These are phyloP conservation scores for Jimgerdemannia flammicorona DNA, from an alignment of 192 early-diverging fungal species.

Conservation along the genomic window DNA sequence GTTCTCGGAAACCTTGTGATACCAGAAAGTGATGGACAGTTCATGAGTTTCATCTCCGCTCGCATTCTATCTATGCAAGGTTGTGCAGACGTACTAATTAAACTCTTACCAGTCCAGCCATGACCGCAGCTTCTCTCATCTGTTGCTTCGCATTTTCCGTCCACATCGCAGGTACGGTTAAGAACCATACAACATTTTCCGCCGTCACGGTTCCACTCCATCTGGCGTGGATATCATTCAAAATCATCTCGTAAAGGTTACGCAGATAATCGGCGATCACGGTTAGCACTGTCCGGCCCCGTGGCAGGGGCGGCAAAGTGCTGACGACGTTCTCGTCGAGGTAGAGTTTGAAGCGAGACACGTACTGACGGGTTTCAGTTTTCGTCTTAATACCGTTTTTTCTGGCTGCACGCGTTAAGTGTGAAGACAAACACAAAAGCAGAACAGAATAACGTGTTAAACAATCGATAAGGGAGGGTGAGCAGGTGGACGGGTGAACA, in stretches of 20 bases:
- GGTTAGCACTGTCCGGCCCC: not conserved
- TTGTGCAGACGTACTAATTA: no score
- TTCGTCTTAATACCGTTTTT: not conserved
- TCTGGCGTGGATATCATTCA: not conserved
- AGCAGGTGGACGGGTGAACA: no score
- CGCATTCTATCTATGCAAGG: no score
- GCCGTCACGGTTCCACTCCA: not conserved
- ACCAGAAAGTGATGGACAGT: no score
- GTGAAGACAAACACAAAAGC: no score
- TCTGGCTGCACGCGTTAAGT: not conserved
- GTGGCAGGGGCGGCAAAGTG: not conserved
- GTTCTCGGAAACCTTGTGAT: no score
- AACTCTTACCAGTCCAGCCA: conserved; percentile 26
- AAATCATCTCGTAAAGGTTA: not conserved
- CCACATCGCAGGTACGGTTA: conserved; percentile 29
- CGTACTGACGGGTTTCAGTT: no score
- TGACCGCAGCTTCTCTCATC: conserved; percentile 26
- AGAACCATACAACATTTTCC: not conserved
- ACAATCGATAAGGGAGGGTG: no score
- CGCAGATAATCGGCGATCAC: conserved; percentile 1
- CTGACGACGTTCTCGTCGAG: not conserved
- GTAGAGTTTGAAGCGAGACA: not conserved
- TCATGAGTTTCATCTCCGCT: no score
- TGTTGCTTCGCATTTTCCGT: conserved; percentile 31
- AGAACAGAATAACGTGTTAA: no score